Conservation (phyloP, 1,284 basidiomycete species). For the Chiua sp. region DNA sequence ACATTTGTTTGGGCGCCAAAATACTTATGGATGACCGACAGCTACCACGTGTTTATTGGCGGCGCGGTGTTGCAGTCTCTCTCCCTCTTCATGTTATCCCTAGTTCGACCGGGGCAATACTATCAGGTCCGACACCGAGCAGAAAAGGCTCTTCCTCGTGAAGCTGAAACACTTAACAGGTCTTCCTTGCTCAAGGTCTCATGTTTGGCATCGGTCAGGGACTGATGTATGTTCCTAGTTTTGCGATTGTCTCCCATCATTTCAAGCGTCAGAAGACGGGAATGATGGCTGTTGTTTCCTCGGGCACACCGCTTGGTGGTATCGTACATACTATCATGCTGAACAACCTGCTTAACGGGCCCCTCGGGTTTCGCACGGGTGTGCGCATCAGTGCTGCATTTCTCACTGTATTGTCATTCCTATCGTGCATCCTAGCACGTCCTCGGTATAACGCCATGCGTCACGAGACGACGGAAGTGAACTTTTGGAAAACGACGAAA, state of each 20-base stretch:
- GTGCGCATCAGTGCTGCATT: constrained; percentile 38
- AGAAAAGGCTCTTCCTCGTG: background rate
- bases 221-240: constrained; percentile 36
- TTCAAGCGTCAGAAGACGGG: constrained; percentile 35
- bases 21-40: background rate
- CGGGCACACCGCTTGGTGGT: constrained; percentile 39
- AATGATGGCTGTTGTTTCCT: constrained; percentile 37
- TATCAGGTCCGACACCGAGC: constrained; percentile 34
- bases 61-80: constrained; percentile 34
- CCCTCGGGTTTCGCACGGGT: constrained; percentile 29
- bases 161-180: constrained; percentile 13
- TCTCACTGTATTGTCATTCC: constrained; percentile 26
- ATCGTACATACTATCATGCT: constrained; percentile 43
- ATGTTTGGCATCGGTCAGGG: constrained; percentile 39
- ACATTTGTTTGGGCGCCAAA: background rate
- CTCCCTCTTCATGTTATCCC: constrained; percentile 43
- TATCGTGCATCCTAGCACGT: constrained; percentile 35
- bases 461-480: background rate
- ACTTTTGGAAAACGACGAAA: constrained; percentile 23
- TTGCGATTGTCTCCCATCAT: constrained; percentile 43
- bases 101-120: constrained; percentile 37
- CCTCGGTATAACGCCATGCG: constrained; percentile 23
- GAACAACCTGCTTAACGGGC: constrained; percentile 41
- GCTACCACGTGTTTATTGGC: constrained; percentile 15
- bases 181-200: constrained; percentile 42